phyloP scores from a whole-genome alignment of 257 asterid species.

The Linderniella brevidens region DNA sequence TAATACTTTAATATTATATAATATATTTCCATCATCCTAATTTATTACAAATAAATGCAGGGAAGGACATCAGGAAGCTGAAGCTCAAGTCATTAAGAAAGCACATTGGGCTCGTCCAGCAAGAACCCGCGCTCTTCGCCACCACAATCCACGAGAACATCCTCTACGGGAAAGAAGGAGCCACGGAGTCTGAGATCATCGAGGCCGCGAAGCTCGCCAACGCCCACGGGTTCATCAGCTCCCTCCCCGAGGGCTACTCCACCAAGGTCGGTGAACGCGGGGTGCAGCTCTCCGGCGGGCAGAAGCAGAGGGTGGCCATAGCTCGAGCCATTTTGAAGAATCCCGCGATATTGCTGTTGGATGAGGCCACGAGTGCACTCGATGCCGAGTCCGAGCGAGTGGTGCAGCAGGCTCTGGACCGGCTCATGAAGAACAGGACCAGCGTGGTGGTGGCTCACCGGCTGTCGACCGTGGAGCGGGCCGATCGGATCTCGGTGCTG shows the following conservation, averaged over 20 bases:
- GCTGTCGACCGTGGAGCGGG: constrained; percentile 48
- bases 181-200: constrained; percentile 72
- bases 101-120: constrained; percentile 86
- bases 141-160: constrained; percentile 84
- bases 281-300: constrained; percentile 76
- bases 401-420: constrained; percentile 56
- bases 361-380: constrained; percentile 75
- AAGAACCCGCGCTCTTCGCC: constrained; percentile 96
- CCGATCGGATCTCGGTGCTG: constrained; percentile 56
- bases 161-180: constrained; percentile 83
- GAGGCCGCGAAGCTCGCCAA: constrained; percentile 89
- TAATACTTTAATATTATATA: too few relatives aligned
- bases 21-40: background rate
- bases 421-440: constrained; percentile 64
- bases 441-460: constrained; percentile 65
- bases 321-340: constrained; percentile 69
- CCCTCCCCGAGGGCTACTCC: constrained; percentile 79
- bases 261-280: constrained; percentile 78
- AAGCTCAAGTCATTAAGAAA: constrained; percentile 68
- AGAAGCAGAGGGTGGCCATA: constrained; percentile 73
- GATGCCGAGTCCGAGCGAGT: constrained; percentile 65
- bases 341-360: constrained; percentile 59
- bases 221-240: constrained; percentile 66
- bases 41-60: constrained; percentile 18
- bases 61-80: constrained; percentile 74